Conservation (phyloP, 1,139 yeast species). For the Fermentozyma sake region DNA sequence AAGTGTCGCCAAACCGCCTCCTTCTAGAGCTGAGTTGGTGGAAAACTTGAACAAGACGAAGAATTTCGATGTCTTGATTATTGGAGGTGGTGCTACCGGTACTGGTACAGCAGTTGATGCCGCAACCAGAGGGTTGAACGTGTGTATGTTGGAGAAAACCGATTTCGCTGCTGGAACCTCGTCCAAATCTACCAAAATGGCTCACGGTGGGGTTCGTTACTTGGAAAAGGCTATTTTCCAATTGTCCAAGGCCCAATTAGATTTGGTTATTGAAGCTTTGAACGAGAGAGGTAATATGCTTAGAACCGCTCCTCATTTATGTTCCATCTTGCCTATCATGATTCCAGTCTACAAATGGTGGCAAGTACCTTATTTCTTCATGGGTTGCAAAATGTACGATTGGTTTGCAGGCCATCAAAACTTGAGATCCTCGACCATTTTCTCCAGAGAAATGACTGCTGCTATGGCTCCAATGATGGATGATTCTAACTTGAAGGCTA, state of each 20-base stretch:
- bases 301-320: constrained; percentile 90
- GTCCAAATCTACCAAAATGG: constrained; percentile 93
- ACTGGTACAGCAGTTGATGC: constrained; percentile 94
- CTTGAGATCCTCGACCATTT: constrained; percentile 71
- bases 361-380: constrained; percentile 94
- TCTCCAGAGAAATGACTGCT: constrained; percentile 63
- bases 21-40: constrained; percentile 32
- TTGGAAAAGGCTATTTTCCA: constrained; percentile 92
- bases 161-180: constrained; percentile 94
- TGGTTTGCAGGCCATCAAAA: constrained; percentile 89
- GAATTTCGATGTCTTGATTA: constrained; percentile 72
- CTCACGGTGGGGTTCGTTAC: constrained; percentile 96
- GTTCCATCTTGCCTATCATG: constrained; percentile 85
- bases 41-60: constrained; percentile 31
- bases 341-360: constrained; percentile 94
- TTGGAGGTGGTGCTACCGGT: constrained; percentile 98
- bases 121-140: constrained; percentile 83
- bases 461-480: constrained; percentile 89
- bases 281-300: constrained; percentile 88
- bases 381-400: constrained; percentile 90
- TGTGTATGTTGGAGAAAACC: constrained; percentile 77
- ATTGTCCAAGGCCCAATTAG: constrained; percentile 85
- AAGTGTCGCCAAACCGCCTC: constrained; percentile 30
- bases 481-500: constrained; percentile 75
- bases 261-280: constrained; percentile 88